These are phyloP conservation scores for Tetradesmus lagerheimii DNA, from an alignment of 139 green algal genomes.

Conservation along the genomic window DNA sequence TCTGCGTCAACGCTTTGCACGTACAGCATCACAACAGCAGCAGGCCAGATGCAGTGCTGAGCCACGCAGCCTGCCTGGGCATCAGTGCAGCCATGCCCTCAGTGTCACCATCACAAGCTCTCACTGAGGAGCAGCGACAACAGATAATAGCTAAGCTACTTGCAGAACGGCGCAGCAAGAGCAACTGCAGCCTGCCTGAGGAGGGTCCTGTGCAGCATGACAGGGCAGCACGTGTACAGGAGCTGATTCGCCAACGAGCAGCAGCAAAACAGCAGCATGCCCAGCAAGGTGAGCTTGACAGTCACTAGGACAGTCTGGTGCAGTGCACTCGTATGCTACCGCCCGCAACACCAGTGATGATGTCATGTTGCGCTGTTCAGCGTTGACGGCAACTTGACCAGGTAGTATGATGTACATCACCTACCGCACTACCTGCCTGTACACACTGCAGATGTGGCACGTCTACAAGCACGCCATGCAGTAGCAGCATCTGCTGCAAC, in stretches of 20 bases:
- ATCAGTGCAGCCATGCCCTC: not conserved
- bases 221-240: conserved; percentile 1
- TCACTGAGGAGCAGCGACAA: conserved; percentile 22
- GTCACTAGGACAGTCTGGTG: not conserved
- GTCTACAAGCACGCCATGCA: not conserved
- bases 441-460: not conserved
- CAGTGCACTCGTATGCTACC: not conserved
- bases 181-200: not conserved
- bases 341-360: not conserved
- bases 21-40: not conserved
- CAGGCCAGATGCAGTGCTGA: not conserved
- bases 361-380: too few relatives aligned
- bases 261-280: conserved; percentile 19
- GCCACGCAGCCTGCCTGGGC: not conserved
- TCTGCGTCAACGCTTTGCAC: not conserved
- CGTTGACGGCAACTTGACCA: too few relatives aligned
- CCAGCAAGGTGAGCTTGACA: not conserved
- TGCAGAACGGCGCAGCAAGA: conserved; percentile 12
- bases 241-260: conserved; percentile 14
- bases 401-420: too few relatives aligned
- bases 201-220: not conserved
- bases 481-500: not conserved
- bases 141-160: conserved; percentile 35
- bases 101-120: not conserved
- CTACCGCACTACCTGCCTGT: not conserved